Evolutionary conservation across 257 asterid genomes (phyloP).

Genomic region (Rubia yunnanensis): DNA sequence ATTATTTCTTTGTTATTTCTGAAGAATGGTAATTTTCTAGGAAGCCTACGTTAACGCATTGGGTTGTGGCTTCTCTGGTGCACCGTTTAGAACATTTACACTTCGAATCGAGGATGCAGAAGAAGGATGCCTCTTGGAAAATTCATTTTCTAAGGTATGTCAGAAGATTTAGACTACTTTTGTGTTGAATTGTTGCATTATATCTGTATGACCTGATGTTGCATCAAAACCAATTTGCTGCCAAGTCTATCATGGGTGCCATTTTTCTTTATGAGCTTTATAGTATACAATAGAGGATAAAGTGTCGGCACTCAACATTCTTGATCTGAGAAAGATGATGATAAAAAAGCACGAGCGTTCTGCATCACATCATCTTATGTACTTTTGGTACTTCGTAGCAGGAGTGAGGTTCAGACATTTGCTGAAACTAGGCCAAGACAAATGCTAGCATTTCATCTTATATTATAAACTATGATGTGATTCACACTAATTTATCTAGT

Average conservation of each 20-base stretch:
- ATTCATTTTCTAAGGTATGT: too few species aligned
- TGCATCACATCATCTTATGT: too few species aligned
- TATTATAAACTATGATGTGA: not conserved
- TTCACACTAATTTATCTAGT: slow-evolving; percentile 15
- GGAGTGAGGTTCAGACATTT: not conserved
- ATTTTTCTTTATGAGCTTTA: too few species aligned
- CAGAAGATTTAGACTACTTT: not conserved
- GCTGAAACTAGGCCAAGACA: not conserved
- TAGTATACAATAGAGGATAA: too few species aligned
- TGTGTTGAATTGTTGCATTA: not conserved
- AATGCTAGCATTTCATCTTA: not conserved
- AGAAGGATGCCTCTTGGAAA: too few species aligned
- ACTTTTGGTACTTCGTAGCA: not conserved
- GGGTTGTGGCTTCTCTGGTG: slow-evolving; percentile 82
- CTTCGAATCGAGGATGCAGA: slow-evolving; percentile 24
- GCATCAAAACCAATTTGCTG: not conserved
- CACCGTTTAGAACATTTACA: slow-evolving; percentile 78
- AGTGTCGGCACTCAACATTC: too few species aligned
- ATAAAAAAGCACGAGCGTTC: too few species aligned
- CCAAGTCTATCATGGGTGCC: too few species aligned
- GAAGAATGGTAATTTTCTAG: slow-evolving; percentile 28
- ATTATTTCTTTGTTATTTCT: not conserved
- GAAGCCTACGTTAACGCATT: slow-evolving; percentile 94
- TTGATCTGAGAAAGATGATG: too few species aligned
- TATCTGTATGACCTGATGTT: not conserved